A percentile compares a stretch with the other conserved stretches of the same genome.
Conservation (phyloP, 1,284 basidiomycete genomes). For the Ustilago nuda region DNA sequence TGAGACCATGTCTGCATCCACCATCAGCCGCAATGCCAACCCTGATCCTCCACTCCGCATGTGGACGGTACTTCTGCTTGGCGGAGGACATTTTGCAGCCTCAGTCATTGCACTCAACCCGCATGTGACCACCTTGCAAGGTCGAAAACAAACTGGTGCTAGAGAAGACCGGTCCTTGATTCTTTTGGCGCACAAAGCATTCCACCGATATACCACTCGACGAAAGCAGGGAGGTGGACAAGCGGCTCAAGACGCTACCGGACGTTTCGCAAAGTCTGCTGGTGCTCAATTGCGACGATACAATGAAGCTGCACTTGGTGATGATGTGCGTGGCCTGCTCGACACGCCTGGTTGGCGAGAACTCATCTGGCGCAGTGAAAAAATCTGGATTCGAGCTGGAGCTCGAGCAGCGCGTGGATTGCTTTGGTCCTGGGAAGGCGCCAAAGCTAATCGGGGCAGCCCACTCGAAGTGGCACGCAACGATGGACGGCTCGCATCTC, state of each 20-base stretch:
- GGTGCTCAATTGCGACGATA: slow-evolving; percentile 94
- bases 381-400: slow-evolving; percentile 64
- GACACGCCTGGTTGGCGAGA: slow-evolving; percentile 57
- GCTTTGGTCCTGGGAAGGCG: slow-evolving; percentile 65
- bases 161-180: slow-evolving; percentile 72
- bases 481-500: slow-evolving; percentile 69
- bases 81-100: slow-evolving; percentile 96
- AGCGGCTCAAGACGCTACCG: slow-evolving; percentile 86
- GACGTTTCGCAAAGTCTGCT: slow-evolving; percentile 91
- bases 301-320: slow-evolving; percentile 90
- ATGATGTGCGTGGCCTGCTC: slow-evolving; percentile 74
- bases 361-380: slow-evolving; percentile 60
- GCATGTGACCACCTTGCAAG: slow-evolving; percentile 42
- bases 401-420: slow-evolving; percentile 61
- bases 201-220: slow-evolving; percentile 97
- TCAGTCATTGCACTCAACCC: slow-evolving; percentile 78
- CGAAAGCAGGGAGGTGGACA: slow-evolving; percentile 98
- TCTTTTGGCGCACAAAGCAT: slow-evolving; percentile 91
- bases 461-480: slow-evolving; percentile 63
- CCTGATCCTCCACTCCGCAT: slow-evolving; percentile 72
- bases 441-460: slow-evolving; percentile 37
- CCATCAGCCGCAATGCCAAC: slow-evolving; percentile 34
- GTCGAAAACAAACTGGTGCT: slow-evolving; percentile 25
- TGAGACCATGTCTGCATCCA: slow-evolving; percentile 21
- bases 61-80: slow-evolving; percentile 95